Evolutionary conservation across 2,329 filamentous ascomycete species (phyloP), one percentile per base, ranked within the genome.

Genomic region (Penicillium verrucosum): DNA sequence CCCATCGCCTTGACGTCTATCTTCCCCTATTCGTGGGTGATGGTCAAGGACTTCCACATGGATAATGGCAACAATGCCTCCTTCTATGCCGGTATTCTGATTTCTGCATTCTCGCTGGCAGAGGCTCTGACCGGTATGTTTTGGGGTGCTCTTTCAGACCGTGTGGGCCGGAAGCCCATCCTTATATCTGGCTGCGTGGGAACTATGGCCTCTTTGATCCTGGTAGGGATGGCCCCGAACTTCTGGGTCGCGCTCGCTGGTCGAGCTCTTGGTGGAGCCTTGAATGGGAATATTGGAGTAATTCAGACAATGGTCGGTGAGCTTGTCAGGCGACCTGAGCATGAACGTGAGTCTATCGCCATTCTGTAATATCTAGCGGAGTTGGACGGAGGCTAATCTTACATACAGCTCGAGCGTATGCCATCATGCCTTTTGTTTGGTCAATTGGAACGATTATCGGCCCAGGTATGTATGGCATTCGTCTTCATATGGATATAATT

Each of bases 371-470:
- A 36, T 14, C 0, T 40, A 18, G 21, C 25, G 25, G 32, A 6
- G 16, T 9, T 30, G 1, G 29, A 27, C 6, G 34, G 32, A 23
- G 12, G 9, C 27, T 54, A 14, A 58, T 59, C 56, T 59, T 65
- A 43, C 45, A 40, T 51, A 60, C 65, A 90, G 89, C 91, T 57
- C 85, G 88, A 60, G 92, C 92, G 29, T 96, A 92, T 72, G 86
- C 91, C 2, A 85, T 96, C 43, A 96, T 97, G 90, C 92, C 92
- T 0, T 96, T 96, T 69, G 89, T 96, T 8, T 97, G 92, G 92
- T 88, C 84, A 45, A 87, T 96, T 51, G 92, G 92, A 25, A 95
- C 90, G 10, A 96, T 96, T 61, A 81, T 96, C 51, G 92, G 92
- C 0, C 89, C 92, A 62, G 72, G 72, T 73, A 67, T 51, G 65